phyloP scores from a whole-genome alignment of 2,329 filamentous ascomycete genomes.

The Talaromyces sp. region DNA sequence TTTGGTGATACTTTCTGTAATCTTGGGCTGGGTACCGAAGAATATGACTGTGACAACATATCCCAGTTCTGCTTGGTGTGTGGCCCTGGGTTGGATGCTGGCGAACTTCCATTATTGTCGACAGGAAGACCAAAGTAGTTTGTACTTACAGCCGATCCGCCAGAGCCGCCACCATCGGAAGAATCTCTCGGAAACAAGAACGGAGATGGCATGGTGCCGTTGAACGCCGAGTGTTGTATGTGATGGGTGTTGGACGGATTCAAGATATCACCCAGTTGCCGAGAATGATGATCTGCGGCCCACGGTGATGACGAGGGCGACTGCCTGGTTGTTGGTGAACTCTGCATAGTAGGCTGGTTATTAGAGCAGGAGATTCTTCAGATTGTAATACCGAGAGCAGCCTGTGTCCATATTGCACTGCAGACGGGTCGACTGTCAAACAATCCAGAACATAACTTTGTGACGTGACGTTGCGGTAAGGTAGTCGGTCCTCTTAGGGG shows the following conservation, averaged over 20 bases:
- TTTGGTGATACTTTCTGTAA: slow-evolving; percentile 20
- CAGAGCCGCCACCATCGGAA: slow-evolving; percentile 31
- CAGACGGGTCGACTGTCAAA: background rate
- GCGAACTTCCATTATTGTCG: slow-evolving; percentile 57
- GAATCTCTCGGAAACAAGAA: slow-evolving; percentile 48
- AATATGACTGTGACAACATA: slow-evolving; percentile 64
- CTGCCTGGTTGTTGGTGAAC: slow-evolving; percentile 11
- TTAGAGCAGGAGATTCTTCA: background rate
- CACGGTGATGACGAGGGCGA: slow-evolving; percentile 11
- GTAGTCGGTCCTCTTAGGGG: background rate
- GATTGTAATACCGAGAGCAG: background rate
- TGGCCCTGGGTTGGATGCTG: slow-evolving; percentile 57
- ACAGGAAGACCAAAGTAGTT: slow-evolving; percentile 82
- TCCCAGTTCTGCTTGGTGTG: slow-evolving; percentile 71
- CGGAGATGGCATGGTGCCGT: slow-evolving; percentile 54
- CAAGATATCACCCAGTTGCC: slow-evolving; percentile 25
- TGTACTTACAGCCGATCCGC: slow-evolving; percentile 55
- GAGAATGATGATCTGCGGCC: slow-evolving; percentile 16
- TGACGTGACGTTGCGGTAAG: background rate
- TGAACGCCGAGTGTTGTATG: slow-evolving; percentile 52
- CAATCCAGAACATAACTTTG: slow-evolving; percentile 2
- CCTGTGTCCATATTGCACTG: slow-evolving; percentile 13
- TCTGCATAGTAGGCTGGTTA: slow-evolving; percentile 9
- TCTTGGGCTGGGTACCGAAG: slow-evolving; percentile 54
- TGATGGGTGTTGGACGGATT: slow-evolving; percentile 51